Percentiles rank a stretch among this genome's conserved stretches.
These are phyloP conservation scores for Claviceps sp. DNA, from an alignment of 2,329 filamentous ascomycete genomes.

Conservation along the genomic window DNA sequence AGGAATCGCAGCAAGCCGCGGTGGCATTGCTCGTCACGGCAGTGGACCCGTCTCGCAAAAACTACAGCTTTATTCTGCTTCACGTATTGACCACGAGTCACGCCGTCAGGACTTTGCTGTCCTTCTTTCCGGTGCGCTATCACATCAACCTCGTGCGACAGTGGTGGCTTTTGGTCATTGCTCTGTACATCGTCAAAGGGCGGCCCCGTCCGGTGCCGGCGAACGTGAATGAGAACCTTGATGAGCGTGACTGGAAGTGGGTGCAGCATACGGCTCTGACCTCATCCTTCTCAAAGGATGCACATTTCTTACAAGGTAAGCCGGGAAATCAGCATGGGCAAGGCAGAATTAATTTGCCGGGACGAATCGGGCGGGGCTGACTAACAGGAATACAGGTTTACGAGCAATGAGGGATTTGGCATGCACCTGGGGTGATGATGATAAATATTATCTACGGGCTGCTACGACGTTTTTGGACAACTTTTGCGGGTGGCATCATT, in stretches of 20 bases:
- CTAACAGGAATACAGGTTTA: constrained; percentile 32
- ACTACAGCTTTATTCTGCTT: constrained; percentile 73
- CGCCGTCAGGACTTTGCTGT: constrained; percentile 74
- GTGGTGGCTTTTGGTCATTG: constrained; percentile 79
- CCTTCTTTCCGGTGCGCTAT: constrained; percentile 57
- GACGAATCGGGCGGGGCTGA: background rate
- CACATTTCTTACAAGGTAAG: constrained; percentile 73
- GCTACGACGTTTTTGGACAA: constrained; percentile 62
- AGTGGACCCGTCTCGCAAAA: constrained; percentile 40
- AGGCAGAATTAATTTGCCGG: background rate
- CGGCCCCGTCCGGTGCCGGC: constrained; percentile 60
- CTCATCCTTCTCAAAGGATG: constrained; percentile 54
- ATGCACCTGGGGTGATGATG: constrained; percentile 58
- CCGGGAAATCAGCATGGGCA: background rate
- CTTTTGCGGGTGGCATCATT: constrained; percentile 52
- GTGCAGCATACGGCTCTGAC: constrained; percentile 58
- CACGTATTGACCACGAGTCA: constrained; percentile 78
- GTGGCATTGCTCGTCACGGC: constrained; percentile 50
- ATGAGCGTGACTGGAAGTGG: constrained; percentile 61
- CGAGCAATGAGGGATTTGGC: constrained; percentile 63
- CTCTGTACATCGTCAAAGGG: constrained; percentile 62
- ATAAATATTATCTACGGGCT: constrained; percentile 51
- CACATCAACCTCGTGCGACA: constrained; percentile 65
- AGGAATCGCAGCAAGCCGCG: constrained; percentile 51
- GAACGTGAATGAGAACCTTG: constrained; percentile 44